Evolutionary conservation across 805 yeast genomes (phyloP), one percentile per base, ranked within the genome.

Genomic region (Lachancea meyersii): DNA sequence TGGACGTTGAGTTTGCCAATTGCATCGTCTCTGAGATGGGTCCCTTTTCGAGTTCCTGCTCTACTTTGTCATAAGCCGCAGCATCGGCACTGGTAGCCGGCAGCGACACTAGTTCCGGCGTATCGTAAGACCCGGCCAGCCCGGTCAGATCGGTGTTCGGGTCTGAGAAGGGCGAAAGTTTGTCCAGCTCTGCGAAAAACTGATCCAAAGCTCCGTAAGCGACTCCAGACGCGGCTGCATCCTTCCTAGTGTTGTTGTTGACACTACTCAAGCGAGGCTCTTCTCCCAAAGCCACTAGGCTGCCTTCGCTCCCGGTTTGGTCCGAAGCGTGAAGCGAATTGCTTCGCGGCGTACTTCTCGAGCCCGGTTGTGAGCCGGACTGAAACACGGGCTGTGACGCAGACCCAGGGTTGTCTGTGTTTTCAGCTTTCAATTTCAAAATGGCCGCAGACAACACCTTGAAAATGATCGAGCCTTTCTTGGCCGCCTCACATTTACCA

Each of bases 401-500:
- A n/a, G 38, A 30, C n/a, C 18, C 28, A 3, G 21, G 8, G 18
- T 22, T 21, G 14, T 14, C 30, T 6, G 13, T 16, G n/a, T 38
- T 47, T 24, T 54, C 59, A 43, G 61, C 80, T 48, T 71, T 73
- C 40, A 86, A 60, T 54, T 77, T 76, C 13, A 82, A 67, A 11
- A 86, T 80, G 0, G 86, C 95, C 5, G 83, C 80, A 0, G 85
- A 71, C 36, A 86, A 61, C 26, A 83, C 75, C 49, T 82, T 85
- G 55, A 82, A 82, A 23, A 84, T 80, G 47, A 80, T 84, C 30
- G 75, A 69, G 55, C 95, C 86, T 40, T 74, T 77, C 7, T 64
- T 63, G 0, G 95, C 94, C 1, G 95, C 91, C 47, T 82, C 88
- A 61, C 95, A 86, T 32, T 78, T 71, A 37, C 80, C 86, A 21